These are phyloP conservation scores for Crucihimalaya himalaica DNA, from an alignment of 345 rosid genomes.

Conservation along the genomic window DNA sequence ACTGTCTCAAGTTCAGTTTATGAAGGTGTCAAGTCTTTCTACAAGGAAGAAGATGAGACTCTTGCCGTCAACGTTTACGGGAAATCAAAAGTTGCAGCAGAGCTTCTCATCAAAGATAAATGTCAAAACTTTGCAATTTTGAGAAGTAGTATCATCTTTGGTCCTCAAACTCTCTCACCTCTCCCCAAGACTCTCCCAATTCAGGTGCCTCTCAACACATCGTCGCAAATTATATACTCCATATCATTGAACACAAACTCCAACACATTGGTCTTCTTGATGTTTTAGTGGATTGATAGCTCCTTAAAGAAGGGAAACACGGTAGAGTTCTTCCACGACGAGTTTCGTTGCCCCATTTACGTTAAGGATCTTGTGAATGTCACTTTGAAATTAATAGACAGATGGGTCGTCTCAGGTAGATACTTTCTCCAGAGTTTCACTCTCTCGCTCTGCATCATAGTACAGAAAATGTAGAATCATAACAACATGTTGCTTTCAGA, in stretches of 20 bases:
- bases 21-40: slow-evolving; percentile 80
- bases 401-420: slow-evolving; percentile 65
- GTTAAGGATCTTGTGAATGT: slow-evolving; percentile 71
- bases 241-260: background rate
- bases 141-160: slow-evolving; percentile 85
- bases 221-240: background rate
- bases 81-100: slow-evolving; percentile 61
- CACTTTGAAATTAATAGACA: slow-evolving; percentile 47
- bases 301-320: slow-evolving; percentile 68
- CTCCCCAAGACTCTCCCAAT: slow-evolving; percentile 84
- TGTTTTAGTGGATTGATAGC: slow-evolving; percentile 79
- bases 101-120: slow-evolving; percentile 24
- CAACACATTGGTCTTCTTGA: too few species aligned
- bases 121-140: slow-evolving; percentile 69
- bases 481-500: slow-evolving; percentile 44
- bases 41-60: slow-evolving; percentile 88
- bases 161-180: slow-evolving; percentile 87
- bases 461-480: background rate
- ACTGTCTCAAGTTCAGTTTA: slow-evolving; percentile 53
- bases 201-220: slow-evolving; percentile 54
- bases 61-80: slow-evolving; percentile 72
- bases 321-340: slow-evolving; percentile 76
- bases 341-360: slow-evolving; percentile 87
- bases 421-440: background rate
- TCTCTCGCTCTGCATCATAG: background rate